Percentiles rank a stretch among this genome's conserved stretches.
Evolutionary conservation across 176 grass and related monocot genomes (phyloP).

Genomic region (Cenchrus purpureus): DNA sequence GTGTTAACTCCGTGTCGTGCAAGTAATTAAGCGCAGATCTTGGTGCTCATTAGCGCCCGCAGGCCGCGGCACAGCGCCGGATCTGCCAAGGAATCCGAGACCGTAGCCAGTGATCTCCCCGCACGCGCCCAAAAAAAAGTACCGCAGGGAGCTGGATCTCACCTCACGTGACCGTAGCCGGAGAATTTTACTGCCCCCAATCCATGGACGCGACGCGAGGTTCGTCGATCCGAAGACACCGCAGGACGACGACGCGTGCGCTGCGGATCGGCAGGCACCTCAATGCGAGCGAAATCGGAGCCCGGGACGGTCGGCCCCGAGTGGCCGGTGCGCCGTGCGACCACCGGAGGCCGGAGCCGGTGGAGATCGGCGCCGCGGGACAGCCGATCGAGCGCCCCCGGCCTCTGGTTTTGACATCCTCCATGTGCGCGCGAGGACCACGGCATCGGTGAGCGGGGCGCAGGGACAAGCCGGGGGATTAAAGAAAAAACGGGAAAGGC

Average conservation of each 20-base stretch:
- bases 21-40: slow-evolving; percentile 22
- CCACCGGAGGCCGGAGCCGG: slow-evolving; percentile 10
- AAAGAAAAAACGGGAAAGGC: slow-evolving; percentile 49
- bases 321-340: slow-evolving; percentile 30
- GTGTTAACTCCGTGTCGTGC: slow-evolving; percentile 17
- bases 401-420: not conserved
- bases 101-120: slow-evolving; percentile 29
- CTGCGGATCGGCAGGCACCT: slow-evolving; percentile 23
- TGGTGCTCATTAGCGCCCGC: not conserved
- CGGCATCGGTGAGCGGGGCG: slow-evolving; percentile 36
- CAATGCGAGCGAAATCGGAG: slow-evolving; percentile 9
- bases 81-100: slow-evolving; percentile 39
- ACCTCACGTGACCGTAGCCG: not conserved
- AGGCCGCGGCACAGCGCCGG: not conserved
- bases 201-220: not conserved
- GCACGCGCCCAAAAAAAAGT: slow-evolving; percentile 15
- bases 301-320: slow-evolving; percentile 7
- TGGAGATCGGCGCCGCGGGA: not conserved
- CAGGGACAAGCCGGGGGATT: slow-evolving; percentile 43
- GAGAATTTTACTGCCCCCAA: slow-evolving; percentile 3
- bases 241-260: not conserved
- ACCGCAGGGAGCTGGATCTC: slow-evolving; percentile 23
- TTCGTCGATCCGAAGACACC: slow-evolving; percentile 25
- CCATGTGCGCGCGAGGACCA: slow-evolving; percentile 50
- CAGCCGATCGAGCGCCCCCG: not conserved